Conservation (phyloP, 371 early-diverging fungal species). For the Mortierella sp. region DNA sequence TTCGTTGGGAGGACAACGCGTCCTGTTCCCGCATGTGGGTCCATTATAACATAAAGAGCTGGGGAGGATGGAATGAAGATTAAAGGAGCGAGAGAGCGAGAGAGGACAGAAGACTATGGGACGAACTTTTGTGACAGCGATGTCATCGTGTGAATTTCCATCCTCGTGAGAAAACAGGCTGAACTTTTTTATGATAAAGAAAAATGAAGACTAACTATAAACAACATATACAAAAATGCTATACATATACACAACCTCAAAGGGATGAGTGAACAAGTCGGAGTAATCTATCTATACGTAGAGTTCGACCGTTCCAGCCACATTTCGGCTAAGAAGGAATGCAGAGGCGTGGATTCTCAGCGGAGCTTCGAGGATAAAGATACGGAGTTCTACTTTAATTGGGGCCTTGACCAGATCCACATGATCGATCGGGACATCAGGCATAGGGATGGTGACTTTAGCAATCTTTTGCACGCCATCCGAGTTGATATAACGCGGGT, state of each 20-base stretch:
- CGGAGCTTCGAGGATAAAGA: slow-evolving; percentile 41
- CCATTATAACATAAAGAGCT: slow-evolving; percentile 12
- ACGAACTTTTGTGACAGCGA: background rate
- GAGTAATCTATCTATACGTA: slow-evolving; percentile 15
- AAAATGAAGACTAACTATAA: slow-evolving; percentile 6
- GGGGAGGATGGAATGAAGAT: background rate
- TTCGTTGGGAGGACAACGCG: slow-evolving; percentile 77
- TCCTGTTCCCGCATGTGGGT: slow-evolving; percentile 53
- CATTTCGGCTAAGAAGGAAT: slow-evolving; percentile 35
- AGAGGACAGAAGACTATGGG: background rate
- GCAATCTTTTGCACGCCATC: slow-evolving; percentile 52
- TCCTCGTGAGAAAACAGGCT: background rate
- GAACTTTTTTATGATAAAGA: background rate
- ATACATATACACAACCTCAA: slow-evolving; percentile 1
- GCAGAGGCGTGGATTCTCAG: slow-evolving; percentile 46
- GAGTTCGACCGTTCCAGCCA: slow-evolving; percentile 36
- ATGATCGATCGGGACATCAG: slow-evolving; percentile 52
- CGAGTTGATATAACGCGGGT: slow-evolving; percentile 49
- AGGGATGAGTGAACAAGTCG: background rate
- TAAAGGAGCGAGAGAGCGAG: background rate
- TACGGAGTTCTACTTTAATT: slow-evolving; percentile 49
- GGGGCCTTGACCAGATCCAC: slow-evolving; percentile 50
- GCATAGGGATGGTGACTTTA: slow-evolving; percentile 51
- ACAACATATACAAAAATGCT: slow-evolving; percentile 7
- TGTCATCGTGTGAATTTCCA: slow-evolving; percentile 1